These are phyloP conservation scores for Serendipita sp. DNA, from an alignment of 768 basidiomycete genomes.

Conservation along the genomic window DNA sequence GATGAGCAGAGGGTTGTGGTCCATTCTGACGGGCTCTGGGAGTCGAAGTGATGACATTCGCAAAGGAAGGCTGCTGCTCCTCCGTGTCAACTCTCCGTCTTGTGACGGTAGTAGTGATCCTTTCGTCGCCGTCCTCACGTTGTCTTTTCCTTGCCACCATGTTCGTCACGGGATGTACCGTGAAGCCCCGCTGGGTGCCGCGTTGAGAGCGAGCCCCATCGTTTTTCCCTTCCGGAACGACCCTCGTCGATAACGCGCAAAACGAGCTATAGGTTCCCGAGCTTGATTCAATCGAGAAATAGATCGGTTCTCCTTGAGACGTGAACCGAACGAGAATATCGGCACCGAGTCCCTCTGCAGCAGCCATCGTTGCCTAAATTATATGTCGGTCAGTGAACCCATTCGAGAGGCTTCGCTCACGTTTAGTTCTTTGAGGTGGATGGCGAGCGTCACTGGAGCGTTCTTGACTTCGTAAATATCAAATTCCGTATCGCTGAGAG, in stretches of 20 bases:
- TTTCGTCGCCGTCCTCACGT: constrained; percentile 20
- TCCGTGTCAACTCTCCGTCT: constrained; percentile 17
- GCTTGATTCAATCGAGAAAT: constrained; percentile 55
- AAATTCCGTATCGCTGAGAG: constrained; percentile 42
- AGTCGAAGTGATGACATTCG: constrained; percentile 8
- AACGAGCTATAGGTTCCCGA: constrained; percentile 33
- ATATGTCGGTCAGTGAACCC: background rate
- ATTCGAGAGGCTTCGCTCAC: constrained; percentile 24
- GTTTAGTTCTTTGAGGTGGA: constrained; percentile 74
- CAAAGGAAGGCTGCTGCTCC: constrained; percentile 13
- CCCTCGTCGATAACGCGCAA: constrained; percentile 66
- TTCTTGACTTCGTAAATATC: constrained; percentile 54
- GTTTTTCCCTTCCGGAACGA: background rate
- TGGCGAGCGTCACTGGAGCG: constrained; percentile 52
- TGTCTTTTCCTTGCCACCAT: constrained; percentile 27
- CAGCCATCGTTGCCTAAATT: constrained; percentile 51
- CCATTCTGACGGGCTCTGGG: background rate
- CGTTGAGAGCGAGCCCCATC: background rate
- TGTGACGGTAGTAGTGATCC: constrained; percentile 33
- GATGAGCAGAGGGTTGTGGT: no score
- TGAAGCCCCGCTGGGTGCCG: constrained; percentile 7
- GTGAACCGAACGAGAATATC: constrained; percentile 62
- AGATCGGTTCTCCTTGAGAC: constrained; percentile 56
- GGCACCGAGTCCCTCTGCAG: constrained; percentile 54
- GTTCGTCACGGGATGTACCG: constrained; percentile 14